Base-by-base conservation (phyloP, 176 grass and related monocot genomes). In the Stipa capillata region DNA sequence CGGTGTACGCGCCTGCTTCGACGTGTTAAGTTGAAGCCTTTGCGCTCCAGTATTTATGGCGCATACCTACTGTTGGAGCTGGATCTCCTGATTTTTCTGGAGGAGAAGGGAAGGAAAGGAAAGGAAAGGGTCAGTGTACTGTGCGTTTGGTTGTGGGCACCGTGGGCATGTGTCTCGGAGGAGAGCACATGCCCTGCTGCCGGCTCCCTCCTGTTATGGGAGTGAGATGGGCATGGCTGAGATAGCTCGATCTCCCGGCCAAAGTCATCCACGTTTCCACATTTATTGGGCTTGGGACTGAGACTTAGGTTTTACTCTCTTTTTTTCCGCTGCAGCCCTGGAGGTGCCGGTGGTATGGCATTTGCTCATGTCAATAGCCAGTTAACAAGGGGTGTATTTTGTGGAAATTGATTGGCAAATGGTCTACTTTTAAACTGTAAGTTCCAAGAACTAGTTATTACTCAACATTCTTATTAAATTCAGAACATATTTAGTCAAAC, bases 121-220 rank as follows among this genome's bases (percentile, higher is more conserved):
- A 8, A 3, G 13, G 14, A 7, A 61, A 47, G 42, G 57, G 25
- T 8, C 66, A 25, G 35, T 29, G 55, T 12, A 18, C 10, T 63
- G 74, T 23, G 27, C 39, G 36, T 52, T 65, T 79, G 56, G 79
- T 8, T 63, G 81, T 83, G 69, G 70, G 70, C 59, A 55, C 70
- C 35, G 47, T 75, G 57, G 59, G 31, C 43, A 64, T 82, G 69
- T 51, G 69, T 55, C 71, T 41, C 12, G 58, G 27, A 66, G 58
- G 41, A 47, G 47, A 54, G 81, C 81, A 69, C 49, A 42, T 66
- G 44, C 35, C 56, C 37, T 62, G 79, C 63, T n/a, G 67, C 11
- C 14, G 34, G 64, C 60, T 37, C 55, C 40, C 59, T 65, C 57
- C 18, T 39, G 76, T 40, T 17, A 28, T 53, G 69, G 45, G 16